Percentiles rank a stretch among this genome's conserved stretches.
phyloP scores from a whole-genome alignment of 192 early-diverging fungal genomes.

The Oehlia diaphana region DNA sequence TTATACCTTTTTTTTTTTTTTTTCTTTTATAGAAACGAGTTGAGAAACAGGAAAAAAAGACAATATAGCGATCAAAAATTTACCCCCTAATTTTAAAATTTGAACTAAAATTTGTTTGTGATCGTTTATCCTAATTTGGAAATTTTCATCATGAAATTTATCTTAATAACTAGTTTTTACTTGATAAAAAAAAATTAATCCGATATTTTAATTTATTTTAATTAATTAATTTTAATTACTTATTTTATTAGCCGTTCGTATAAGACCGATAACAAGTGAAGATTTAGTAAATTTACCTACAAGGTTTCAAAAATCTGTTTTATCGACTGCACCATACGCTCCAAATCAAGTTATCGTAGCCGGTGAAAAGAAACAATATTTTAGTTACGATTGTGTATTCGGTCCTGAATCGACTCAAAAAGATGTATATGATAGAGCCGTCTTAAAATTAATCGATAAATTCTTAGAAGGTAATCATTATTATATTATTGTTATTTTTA shows the following conservation, averaged over 20 bases:
- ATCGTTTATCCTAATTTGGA: neutral
- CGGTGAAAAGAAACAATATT: conserved; percentile 32
- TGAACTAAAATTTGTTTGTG: neutral
- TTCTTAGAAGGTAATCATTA: conserved; percentile 48
- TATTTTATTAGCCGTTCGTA: conserved; percentile 11
- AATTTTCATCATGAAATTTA: too few species aligned
- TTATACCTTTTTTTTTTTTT: neutral
- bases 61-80: too few species aligned
- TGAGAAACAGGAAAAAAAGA: too few species aligned
- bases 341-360: conserved; percentile 8
- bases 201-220: too few species aligned
- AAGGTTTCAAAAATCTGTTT: conserved; percentile 11
- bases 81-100: too few species aligned
- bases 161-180: too few species aligned
- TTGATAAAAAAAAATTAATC: too few species aligned
- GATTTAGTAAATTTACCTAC: conserved; percentile 13
- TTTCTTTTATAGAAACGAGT: too few species aligned
- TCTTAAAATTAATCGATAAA: conserved; percentile 45
- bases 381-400: conserved; percentile 71
- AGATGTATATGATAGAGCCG: conserved; percentile 57
- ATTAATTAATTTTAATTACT: too few species aligned
- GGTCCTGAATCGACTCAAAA: conserved; percentile 57
- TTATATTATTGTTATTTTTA: too few species aligned
- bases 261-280: conserved; percentile 16
- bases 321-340: neutral